Evolutionary conservation across 495 filamentous ascomycete genomes (phyloP).

Genomic region (Penicillium manginii): DNA sequence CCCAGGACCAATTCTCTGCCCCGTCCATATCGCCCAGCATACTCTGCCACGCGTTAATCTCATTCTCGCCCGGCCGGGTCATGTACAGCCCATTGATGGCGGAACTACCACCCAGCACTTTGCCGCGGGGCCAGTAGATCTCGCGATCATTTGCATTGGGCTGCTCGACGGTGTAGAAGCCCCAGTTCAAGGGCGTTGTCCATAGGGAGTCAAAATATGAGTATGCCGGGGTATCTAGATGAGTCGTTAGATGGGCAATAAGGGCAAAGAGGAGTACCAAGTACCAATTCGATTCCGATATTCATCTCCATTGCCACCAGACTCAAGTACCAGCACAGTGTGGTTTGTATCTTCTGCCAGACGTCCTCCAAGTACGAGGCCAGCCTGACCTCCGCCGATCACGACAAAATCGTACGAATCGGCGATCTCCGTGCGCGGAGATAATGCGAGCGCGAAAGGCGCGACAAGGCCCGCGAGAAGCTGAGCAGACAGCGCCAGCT

Average conservation of each 20-base stretch:
- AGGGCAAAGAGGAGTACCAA: background rate
- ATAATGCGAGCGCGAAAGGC: conserved; percentile 22
- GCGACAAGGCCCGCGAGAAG: conserved; percentile 3
- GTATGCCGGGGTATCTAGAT: conserved; percentile 37
- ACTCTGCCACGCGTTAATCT: conserved; percentile 39
- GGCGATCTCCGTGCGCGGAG: conserved; percentile 33
- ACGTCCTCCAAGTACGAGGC: conserved; percentile 35
- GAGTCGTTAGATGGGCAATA: background rate
- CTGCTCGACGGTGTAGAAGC: conserved; percentile 39
- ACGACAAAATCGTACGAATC: conserved; percentile 52
- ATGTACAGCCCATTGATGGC: conserved; percentile 41
- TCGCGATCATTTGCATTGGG: conserved; percentile 35
- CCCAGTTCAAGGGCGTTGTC: conserved; percentile 44
- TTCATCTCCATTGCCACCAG: conserved; percentile 40
- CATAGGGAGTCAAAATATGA: conserved; percentile 39
- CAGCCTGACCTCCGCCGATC: conserved; percentile 46
- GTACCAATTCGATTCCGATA: conserved; percentile 39
- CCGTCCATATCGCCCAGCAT: conserved; percentile 39
- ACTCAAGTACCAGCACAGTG: conserved; percentile 48
- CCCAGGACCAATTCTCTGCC: conserved; percentile 38
- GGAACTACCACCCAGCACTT: conserved; percentile 46
- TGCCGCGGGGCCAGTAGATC: conserved; percentile 40
- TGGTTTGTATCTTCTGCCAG: conserved; percentile 33
- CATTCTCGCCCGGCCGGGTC: conserved; percentile 37
- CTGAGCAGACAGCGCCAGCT: conserved; percentile 15